Conservation (phyloP, 2,329 filamentous ascomycete species). For the Juglanconis sp. region DNA sequence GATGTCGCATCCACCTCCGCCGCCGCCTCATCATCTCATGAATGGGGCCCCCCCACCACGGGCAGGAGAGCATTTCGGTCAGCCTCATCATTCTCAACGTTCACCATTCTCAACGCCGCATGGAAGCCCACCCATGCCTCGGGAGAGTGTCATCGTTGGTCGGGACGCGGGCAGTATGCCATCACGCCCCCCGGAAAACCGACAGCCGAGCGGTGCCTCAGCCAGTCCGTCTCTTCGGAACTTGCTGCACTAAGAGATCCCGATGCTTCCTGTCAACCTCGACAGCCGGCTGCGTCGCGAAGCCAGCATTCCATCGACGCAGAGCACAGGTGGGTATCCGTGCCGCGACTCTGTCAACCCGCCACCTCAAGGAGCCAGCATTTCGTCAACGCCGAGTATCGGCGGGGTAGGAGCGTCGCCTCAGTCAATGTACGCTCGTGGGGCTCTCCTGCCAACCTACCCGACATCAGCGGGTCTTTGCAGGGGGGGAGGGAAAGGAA, state of each 20-base stretch:
- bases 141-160: slow-evolving; percentile 34
- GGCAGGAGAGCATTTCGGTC: slow-evolving; percentile 43
- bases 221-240: slow-evolving; percentile 75
- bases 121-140: slow-evolving; percentile 43
- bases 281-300: background rate
- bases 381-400: no score
- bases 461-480: no score
- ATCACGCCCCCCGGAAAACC: slow-evolving; percentile 34
- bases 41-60: slow-evolving; percentile 40
- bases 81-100: slow-evolving; percentile 30
- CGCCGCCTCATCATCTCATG: slow-evolving; percentile 29
- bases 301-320: background rate
- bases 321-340: no score
- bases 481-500: no score
- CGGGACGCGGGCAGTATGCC: slow-evolving; percentile 29
- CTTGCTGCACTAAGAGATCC: slow-evolving; percentile 55
- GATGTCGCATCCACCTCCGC: slow-evolving; percentile 25
- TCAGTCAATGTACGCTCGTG: no score
- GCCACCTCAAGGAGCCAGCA: no score
- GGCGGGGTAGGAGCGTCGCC: no score
- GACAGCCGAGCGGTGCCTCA: slow-evolving; percentile 64
- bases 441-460: no score
- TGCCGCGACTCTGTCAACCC: no score
- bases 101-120: slow-evolving; percentile 39
- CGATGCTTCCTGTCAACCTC: background rate